A percentile compares a stretch with the other conserved stretches of the same genome.
These are phyloP conservation scores for Metschnikowia reukaufii DNA, from an alignment of 805 yeast species.

Conservation along the genomic window DNA sequence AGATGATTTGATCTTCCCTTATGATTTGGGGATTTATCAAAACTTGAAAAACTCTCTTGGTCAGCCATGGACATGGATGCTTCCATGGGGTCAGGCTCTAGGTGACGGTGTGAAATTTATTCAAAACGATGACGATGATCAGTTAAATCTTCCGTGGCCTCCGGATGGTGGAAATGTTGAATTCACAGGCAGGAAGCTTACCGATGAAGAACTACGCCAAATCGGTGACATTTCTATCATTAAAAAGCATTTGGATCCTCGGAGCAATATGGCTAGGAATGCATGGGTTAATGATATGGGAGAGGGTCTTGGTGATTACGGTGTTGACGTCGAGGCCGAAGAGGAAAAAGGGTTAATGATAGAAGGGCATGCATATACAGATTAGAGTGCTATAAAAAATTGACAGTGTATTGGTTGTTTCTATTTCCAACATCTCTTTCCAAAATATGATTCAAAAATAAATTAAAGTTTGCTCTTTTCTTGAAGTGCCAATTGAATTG, in stretches of 20 bases:
- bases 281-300: slow-evolving; percentile 80
- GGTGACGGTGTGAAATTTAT: slow-evolving; percentile 60
- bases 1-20: slow-evolving; percentile 80
- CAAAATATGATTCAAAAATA: too few relatives aligned
- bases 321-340: slow-evolving; percentile 78
- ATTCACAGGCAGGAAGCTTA: slow-evolving; percentile 10
- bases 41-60: slow-evolving; percentile 63
- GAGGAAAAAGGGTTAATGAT: slow-evolving; percentile 24
- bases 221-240: slow-evolving; percentile 25
- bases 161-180: slow-evolving; percentile 71
- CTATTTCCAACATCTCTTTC: too few relatives aligned
- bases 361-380: neutral
- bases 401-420: neutral
- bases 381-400: neutral
- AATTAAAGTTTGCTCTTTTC: neutral
- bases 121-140: slow-evolving; percentile 57
- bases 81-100: slow-evolving; percentile 67
- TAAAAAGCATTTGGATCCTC: slow-evolving; percentile 36
- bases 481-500: slow-evolving; percentile 31
- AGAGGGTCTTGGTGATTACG: slow-evolving; percentile 80
- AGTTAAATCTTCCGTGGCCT: slow-evolving; percentile 84
- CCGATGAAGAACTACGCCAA: slow-evolving; percentile 18
- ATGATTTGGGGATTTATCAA: slow-evolving; percentile 61
- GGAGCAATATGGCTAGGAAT: slow-evolving; percentile 37
- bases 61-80: slow-evolving; percentile 60